phyloP scores from a whole-genome alignment of 2,329 filamentous ascomycete species.

The Botryotinia convoluta region DNA sequence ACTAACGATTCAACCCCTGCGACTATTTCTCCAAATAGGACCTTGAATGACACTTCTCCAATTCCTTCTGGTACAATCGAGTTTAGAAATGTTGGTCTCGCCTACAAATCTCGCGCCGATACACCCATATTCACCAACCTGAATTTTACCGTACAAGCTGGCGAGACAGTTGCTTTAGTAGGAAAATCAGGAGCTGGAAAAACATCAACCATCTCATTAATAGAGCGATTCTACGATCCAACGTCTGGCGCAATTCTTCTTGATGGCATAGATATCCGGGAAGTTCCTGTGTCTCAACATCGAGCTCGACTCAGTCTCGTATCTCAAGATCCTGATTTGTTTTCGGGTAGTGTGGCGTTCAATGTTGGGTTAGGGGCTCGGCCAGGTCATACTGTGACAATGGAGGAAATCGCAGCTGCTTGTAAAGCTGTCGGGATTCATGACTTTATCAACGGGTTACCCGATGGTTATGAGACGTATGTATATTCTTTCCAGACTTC shows the following conservation, averaged over 20 bases:
- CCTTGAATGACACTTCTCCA: background rate
- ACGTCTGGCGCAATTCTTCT: slow-evolving; percentile 36
- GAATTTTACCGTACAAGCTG: slow-evolving; percentile 55
- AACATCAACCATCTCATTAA: slow-evolving; percentile 59
- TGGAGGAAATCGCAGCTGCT: slow-evolving; percentile 62
- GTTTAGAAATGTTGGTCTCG: slow-evolving; percentile 59
- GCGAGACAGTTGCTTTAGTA: slow-evolving; percentile 62
- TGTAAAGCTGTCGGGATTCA: slow-evolving; percentile 69
- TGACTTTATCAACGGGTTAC: slow-evolving; percentile 61
- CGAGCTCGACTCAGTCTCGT: slow-evolving; percentile 54
- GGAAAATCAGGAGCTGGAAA: slow-evolving; percentile 67
- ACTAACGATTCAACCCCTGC: background rate
- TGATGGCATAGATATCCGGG: slow-evolving; percentile 45
- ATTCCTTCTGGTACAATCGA: slow-evolving; percentile 41
- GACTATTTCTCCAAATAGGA: background rate
- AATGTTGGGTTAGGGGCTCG: slow-evolving; percentile 55
- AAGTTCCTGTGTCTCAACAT: slow-evolving; percentile 45
- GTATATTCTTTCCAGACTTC: slow-evolving; percentile 45
- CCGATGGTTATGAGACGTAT: slow-evolving; percentile 67
- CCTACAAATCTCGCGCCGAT: slow-evolving; percentile 62
- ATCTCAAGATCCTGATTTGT: slow-evolving; percentile 55
- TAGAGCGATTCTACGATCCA: slow-evolving; percentile 52
- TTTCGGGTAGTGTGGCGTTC: slow-evolving; percentile 54
- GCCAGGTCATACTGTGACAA: slow-evolving; percentile 53
- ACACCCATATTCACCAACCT: slow-evolving; percentile 56